phyloP scores from a whole-genome alignment of 2,329 filamentous ascomycete species.

The Cercospora sp. region DNA sequence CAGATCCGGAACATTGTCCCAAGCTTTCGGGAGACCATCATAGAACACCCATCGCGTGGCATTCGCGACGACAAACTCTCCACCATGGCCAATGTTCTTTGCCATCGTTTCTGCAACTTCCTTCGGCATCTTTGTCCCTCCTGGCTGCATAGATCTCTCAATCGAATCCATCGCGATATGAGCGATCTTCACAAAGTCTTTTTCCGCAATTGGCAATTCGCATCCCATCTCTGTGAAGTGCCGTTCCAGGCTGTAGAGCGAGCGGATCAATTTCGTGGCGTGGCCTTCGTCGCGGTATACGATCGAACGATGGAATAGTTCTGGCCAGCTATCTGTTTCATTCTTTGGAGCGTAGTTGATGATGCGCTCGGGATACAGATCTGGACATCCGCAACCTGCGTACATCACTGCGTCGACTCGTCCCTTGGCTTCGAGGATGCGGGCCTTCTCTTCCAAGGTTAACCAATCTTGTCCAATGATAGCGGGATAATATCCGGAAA shows the following conservation, averaged over 20 bases:
- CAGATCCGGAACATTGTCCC: conserved; percentile 9
- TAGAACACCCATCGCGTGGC: conserved; percentile 14
- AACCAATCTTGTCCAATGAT: conserved; percentile 11
- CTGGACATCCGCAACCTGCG: conserved; percentile 3
- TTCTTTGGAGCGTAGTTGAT: neutral
- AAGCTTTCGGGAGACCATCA: conserved; percentile 3
- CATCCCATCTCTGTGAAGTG: conserved; percentile 2
- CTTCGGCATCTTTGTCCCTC: conserved; percentile 9
- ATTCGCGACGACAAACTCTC: conserved; percentile 8
- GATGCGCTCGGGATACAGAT: conserved; percentile 4
- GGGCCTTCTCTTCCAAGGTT: neutral
- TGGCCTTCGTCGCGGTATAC: conserved; percentile 14
- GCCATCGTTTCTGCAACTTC: neutral
- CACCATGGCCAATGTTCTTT: neutral
- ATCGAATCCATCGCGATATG: conserved; percentile 8
- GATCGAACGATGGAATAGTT: conserved; percentile 3
- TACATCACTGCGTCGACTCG: conserved; percentile 14
- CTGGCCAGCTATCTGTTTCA: neutral
- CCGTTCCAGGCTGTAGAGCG: neutral
- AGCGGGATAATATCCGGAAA: conserved; percentile 7
- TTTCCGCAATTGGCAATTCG: neutral
- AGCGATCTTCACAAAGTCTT: conserved; percentile 2
- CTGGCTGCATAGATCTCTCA: conserved; percentile 5
- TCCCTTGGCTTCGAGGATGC: conserved; percentile 5
- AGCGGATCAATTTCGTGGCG: conserved; percentile 2